Base-by-base conservation (phyloP, 345 rosid genomes). In the Citrus trifoliata region DNA sequence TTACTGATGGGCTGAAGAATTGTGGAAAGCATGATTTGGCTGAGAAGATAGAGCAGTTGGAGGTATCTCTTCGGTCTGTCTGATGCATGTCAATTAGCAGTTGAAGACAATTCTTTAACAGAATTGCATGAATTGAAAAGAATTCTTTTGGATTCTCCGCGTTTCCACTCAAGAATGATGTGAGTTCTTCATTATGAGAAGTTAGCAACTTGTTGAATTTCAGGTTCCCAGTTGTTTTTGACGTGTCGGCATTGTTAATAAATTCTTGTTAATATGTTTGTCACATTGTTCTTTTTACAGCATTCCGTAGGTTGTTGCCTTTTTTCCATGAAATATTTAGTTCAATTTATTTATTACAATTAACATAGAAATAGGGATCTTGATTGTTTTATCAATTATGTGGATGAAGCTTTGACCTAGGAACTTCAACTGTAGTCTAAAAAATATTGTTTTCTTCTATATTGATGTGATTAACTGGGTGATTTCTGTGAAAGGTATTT, bases 1-100 rank as follows among this genome's bases (percentile, higher is more conserved):
- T 96, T 30, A 85, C 89, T 73, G 95, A 93, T 90, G 99, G 97
- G 66, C 82, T 96, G 84, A 94, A 90, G 88, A 93, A 89, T 77
- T 82, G 89, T 4, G 97, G 98, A 79, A 94, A 93, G 82, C 90
- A 95, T 88, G 98, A 95, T 84, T 80, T 92, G 78, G 98, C 97
- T 75, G 85, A 86, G 86, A 82, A 88, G 82, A 89, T 95, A 51
- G 93, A 92, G 81, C 96, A 87, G 80, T 76, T 93, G 78, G 98
- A 92, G 85, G 86, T 95, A 72, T 89, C 93, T 48, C 86, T 92
- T 56, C 78, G 85, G 66, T 79, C 89, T 42, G 85, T 80, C 74
- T 88, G 85, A 88, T 79, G 77, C 62, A 28, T 76, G 28, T 55
- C 51, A 27, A 56, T 12, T 76, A 64, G 37, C 37, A 48, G 14